Conservation (phyloP, 129 eudicot genomes). For the Escallonia herrerae region DNA sequence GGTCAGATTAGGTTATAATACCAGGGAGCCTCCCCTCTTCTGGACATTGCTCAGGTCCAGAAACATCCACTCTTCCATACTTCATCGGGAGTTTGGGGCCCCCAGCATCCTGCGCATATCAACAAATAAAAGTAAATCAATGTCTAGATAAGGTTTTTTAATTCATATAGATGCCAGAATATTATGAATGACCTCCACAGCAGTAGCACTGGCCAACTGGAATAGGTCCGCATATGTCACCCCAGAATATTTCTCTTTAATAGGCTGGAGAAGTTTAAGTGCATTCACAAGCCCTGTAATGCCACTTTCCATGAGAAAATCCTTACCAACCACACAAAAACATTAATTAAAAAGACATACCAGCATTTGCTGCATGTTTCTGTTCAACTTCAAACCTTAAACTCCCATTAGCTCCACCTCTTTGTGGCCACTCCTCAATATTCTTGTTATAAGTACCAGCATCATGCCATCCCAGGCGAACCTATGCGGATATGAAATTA, state of each 20-base stretch:
- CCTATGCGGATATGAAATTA: conserved; percentile 34
- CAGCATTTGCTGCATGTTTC: conserved; percentile 97
- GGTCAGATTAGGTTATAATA: conserved; percentile 15
- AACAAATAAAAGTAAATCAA: background rate
- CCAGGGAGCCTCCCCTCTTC: conserved; percentile 99
- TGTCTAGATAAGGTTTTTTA: background rate
- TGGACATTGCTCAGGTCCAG: conserved; percentile 85
- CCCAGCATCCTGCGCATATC: conserved; percentile 78
- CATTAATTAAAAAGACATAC: conserved; percentile 26
- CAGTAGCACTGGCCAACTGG: conserved; percentile 98
- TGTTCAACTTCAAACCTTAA: conserved; percentile 83
- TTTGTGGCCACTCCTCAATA: conserved; percentile 90
- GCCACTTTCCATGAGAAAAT: conserved; percentile 22
- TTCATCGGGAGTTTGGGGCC: conserved; percentile 95
- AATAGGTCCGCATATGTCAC: conserved; percentile 88
- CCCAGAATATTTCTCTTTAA: conserved; percentile 81
- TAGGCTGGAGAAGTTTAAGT: conserved; percentile 85
- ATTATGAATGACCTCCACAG: conserved; percentile 68
- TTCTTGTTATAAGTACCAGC: conserved; percentile 93
- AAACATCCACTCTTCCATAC: conserved; percentile 90
- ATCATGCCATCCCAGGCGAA: conserved; percentile 98
- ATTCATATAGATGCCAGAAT: background rate
- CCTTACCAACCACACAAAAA: background rate
- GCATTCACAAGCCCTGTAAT: conserved; percentile 94
- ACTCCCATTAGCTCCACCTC: conserved; percentile 99